Evolutionary conservation across 768 basidiomycete genomes (phyloP).

Genomic region (Lyophyllum shimeji): DNA sequence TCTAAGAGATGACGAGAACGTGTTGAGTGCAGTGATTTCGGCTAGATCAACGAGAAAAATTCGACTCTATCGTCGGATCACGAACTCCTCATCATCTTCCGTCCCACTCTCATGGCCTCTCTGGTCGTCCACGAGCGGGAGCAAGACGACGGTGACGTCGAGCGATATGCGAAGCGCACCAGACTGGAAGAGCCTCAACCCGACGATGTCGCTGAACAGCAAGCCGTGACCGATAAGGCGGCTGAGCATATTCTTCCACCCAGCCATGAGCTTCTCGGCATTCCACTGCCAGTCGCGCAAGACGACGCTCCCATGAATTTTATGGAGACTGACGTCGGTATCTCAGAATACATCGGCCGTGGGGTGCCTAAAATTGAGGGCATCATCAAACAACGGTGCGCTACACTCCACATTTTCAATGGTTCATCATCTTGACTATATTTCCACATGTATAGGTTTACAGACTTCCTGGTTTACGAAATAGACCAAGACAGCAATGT

Average conservation of each 20-base stretch:
- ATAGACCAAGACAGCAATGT: slow-evolving; percentile 80
- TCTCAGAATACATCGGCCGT: slow-evolving; percentile 79
- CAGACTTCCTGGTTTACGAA: slow-evolving; percentile 95
- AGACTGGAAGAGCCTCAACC: slow-evolving; percentile 32
- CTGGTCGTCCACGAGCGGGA: slow-evolving; percentile 51
- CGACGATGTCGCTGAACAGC: slow-evolving; percentile 5
- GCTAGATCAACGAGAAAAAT: slow-evolving; percentile 15
- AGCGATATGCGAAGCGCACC: slow-evolving; percentile 44
- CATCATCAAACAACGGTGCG: slow-evolving; percentile 95
- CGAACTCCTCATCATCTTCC: slow-evolving; percentile 3
- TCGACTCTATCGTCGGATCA: slow-evolving; percentile 4
- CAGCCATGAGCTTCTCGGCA: slow-evolving; percentile 69
- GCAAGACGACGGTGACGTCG: slow-evolving; percentile 41
- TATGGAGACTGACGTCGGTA: slow-evolving; percentile 84
- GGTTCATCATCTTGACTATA: not conserved
- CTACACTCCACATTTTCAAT: slow-evolving; percentile 5
- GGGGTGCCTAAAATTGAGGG: slow-evolving; percentile 76
- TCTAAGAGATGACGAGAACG: slow-evolving; percentile 17
- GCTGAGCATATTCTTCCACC: slow-evolving; percentile 57
- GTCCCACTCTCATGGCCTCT: slow-evolving; percentile 30
- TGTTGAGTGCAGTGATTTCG: slow-evolving; percentile 14
- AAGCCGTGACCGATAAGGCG: slow-evolving; percentile 1
- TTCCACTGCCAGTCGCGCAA: slow-evolving; percentile 47
- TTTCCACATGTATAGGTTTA: slow-evolving; percentile 63
- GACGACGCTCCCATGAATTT: slow-evolving; percentile 57